Base-by-base conservation (phyloP, 805 yeast genomes). In the Teunomyces kruisii region DNA sequence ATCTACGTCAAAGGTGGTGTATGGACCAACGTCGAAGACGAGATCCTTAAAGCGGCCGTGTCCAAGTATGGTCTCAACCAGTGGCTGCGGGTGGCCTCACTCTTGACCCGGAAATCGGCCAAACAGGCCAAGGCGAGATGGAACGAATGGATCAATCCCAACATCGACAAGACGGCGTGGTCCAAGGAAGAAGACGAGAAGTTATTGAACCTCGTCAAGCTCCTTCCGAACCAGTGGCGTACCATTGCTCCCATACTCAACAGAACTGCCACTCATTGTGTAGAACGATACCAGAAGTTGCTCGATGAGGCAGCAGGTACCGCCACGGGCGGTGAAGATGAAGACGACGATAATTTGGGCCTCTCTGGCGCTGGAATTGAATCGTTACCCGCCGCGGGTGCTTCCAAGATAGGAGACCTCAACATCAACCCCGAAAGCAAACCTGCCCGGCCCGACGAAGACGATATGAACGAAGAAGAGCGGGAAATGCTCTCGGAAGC, bases 401-500 rank as follows among this genome's bases (percentile, higher is more conserved):
- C 71, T 1, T 47, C 56, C 42, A 55, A 70, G 45, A 65, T 72
- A 1, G 88, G 86, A 13, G 86, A 80, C 42, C 55, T 82, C n/a
- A 85, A 85, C 54, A 69, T 86, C 13, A 74, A 81, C 51, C 86
- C 91, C 0, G 97, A 91, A 58, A 76, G 87, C 17, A 79, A 78
- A 47, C 88, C 88, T 2, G 92, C 97, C 0, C 74, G 79, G 48
- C 96, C 96, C 0, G 96, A 89, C 65, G 80, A 81, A 2, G 83
- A 79, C 10, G 87, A 83, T 22, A 69, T 89, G 74, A 91, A 84
- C 46, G 97, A 89, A 35, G 96, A 88, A 47, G 97, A 92, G 56
- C 69, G 78, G 45, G 97, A 92, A 61, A 89, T 91, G 97, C 64
- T 91, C 6, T 81, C 88, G n/a, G 99, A 94, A 60, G 99, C 99